Percentiles rank a stretch among this genome's conserved stretches.
Conservation (phyloP, 176 grass and related monocot genomes). For the Secale cereale region DNA sequence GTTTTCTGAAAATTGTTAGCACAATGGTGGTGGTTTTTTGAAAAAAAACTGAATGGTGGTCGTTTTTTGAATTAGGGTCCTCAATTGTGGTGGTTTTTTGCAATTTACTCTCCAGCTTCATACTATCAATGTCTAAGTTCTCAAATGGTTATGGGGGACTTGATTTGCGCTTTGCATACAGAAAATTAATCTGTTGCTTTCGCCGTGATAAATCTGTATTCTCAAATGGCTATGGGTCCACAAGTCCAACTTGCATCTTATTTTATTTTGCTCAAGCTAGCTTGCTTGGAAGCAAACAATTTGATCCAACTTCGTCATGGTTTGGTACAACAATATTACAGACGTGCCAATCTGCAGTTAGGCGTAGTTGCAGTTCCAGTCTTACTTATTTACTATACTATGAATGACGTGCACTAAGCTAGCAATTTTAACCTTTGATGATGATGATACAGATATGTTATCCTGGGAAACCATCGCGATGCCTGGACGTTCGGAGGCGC, state of each 20-base stretch:
- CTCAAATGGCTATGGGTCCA: too few species aligned
- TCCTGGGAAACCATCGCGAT: slow-evolving; percentile 94
- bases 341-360: neutral
- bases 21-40: too few species aligned
- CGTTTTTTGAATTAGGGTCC: too few species aligned
- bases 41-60: too few species aligned
- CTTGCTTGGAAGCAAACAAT: neutral
- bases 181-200: neutral
- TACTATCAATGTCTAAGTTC: neutral
- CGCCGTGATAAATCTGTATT: too few species aligned
- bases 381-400: neutral
- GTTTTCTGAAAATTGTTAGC: too few species aligned
- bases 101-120: too few species aligned
- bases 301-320: neutral
- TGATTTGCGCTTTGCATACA: neutral
- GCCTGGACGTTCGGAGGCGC: slow-evolving; percentile 89
- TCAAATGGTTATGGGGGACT: neutral
- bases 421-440: neutral
- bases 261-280: neutral
- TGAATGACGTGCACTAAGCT: neutral
- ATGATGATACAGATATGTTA: slow-evolving; percentile 52
- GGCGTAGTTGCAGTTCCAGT: neutral
- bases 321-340: neutral
- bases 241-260: neutral
- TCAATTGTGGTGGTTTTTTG: too few species aligned